phyloP scores from a whole-genome alignment of 306 rosid genomes.

The Macrotyloma uniflorum region DNA sequence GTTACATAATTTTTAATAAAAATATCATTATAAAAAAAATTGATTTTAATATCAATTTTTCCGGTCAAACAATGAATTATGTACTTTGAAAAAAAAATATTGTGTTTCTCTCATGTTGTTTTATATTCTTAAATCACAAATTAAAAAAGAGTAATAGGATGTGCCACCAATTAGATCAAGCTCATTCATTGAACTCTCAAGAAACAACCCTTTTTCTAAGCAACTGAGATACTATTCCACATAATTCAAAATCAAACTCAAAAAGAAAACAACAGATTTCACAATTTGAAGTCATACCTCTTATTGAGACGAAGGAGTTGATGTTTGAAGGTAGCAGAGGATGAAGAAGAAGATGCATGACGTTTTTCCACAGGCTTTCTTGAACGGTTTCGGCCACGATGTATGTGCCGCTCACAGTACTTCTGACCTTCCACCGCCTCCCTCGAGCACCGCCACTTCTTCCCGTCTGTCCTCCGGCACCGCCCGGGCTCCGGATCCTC shows the following conservation, averaged over 20 bases:
- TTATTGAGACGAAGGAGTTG: neutral
- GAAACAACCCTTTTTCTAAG: neutral
- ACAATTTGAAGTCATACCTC: neutral
- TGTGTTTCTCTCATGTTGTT: no score
- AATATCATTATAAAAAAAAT: no score
- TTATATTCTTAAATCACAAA: neutral
- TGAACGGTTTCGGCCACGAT: slow-evolving; percentile 10
- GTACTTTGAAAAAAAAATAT: no score
- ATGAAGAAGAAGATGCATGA: neutral
- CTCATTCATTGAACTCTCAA: neutral
- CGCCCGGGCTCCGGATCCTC: neutral
- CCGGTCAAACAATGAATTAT: no score
- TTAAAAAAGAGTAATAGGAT: neutral
- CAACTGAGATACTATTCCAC: neutral
- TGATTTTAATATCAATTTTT: no score
- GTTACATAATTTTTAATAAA: no score
- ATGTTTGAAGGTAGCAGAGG: neutral
- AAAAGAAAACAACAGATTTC: neutral
- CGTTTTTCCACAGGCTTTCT: slow-evolving; percentile 18
- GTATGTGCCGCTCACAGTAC: neutral
- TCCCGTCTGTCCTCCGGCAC: slow-evolving; percentile 2
- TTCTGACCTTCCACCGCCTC: slow-evolving; percentile 4
- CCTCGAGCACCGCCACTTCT: slow-evolving; percentile 16
- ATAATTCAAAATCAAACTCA: neutral
- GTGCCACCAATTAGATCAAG: neutral